Evolutionary conservation across 2,329 filamentous ascomycete genomes (phyloP).

Genomic region (Talaromyces pinophilus): DNA sequence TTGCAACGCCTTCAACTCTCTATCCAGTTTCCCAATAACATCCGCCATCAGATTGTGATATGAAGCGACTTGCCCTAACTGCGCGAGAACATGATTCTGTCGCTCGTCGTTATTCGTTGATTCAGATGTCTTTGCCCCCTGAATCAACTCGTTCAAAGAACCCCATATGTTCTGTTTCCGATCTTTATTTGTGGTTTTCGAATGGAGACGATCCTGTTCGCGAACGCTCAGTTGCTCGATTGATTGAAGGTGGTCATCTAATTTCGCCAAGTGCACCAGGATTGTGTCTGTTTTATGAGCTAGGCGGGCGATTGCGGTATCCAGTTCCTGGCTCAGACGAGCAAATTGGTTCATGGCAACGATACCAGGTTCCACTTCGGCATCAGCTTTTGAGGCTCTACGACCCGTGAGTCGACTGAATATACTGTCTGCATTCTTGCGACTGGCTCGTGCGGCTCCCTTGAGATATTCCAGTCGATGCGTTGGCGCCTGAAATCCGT

Average conservation of each 20-base stretch:
- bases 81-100: background rate
- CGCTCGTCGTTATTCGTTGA: background rate
- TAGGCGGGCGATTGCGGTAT: conserved; percentile 11
- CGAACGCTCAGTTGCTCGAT: conserved; percentile 18
- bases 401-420: conserved; percentile 8
- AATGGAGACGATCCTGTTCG: conserved; percentile 17
- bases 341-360: conserved; percentile 11
- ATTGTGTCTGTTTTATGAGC: conserved; percentile 12
- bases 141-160: background rate
- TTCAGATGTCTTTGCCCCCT: background rate
- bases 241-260: conserved; percentile 24
- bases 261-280: conserved; percentile 10
- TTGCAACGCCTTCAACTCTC: conserved; percentile 22
- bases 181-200: background rate
- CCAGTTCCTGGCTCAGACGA: conserved; percentile 18
- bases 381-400: background rate
- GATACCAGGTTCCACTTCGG: conserved; percentile 10
- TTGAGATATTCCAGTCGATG: conserved; percentile 3
- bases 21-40: conserved; percentile 19
- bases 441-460: background rate
- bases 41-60: conserved; percentile 14
- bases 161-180: conserved; percentile 5
- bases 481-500: conserved; percentile 21
- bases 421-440: conserved; percentile 4
- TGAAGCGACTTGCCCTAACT: conserved; percentile 15